Base-by-base conservation (phyloP, 371 early-diverging fungal genomes). In the Mucor piriformis region DNA sequence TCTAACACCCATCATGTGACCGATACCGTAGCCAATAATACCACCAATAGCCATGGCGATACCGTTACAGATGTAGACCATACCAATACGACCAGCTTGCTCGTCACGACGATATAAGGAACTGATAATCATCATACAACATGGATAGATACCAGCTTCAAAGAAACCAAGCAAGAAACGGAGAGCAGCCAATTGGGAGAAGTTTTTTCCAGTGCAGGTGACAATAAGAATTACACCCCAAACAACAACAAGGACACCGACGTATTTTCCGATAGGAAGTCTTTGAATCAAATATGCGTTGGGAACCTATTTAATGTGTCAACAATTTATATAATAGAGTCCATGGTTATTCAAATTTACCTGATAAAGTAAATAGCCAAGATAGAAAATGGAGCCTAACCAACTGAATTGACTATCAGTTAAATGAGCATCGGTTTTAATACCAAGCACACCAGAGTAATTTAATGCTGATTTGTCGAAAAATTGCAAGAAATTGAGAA, bases 1-100 rank as follows among this genome's bases (percentile, higher is more conserved):
- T 12, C 60, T 61, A 34, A 63, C 64, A 16, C 68, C 55, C 20
- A 70, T 61, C 59, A 89, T 83, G 24, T 73, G 59, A 15, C 60
- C 71, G 46, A 90, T 76, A 12, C 83, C 88, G 38, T 85, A 82
- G 6, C 85, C 76, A 6, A 86, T 70, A 4, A 86, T 74, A 0
- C 87, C 90, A 59, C 86, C 88, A 35, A 88, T 72, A 25, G 78
- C 71, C 18, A 83, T 66, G 27, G 88, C 81, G n/a, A 83, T 21
- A 55, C 78, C 78, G 33, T 74, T 74, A 29, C 68, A 77, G 8
- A 74, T 70, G 66, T 74, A 77, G 37, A 74, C 73, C 8, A 57
- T 55, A 48, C 76, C 67, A 34, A 77, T 47, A 42, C 78, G 61
- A 13, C 69, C 65, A 33, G 70, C 71, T 54, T 77, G 78, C 24